Base-by-base conservation (phyloP, 306 rosid genomes). In the Heteromeles arbutifolia region DNA sequence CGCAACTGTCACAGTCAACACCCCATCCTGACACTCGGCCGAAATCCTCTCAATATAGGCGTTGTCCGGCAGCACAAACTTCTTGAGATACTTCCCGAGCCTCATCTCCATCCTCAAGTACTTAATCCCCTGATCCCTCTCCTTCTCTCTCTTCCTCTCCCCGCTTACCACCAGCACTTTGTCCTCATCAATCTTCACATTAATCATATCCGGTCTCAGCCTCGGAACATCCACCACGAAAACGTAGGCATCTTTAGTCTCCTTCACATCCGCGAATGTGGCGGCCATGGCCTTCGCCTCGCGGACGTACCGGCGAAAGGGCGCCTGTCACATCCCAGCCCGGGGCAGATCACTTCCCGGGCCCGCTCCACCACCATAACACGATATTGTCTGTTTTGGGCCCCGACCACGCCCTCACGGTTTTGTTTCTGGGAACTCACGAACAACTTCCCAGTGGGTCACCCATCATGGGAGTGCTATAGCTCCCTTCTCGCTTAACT, bases 101-200 rank as follows among this genome's bases (percentile, higher is more conserved):
- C 89, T 81, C 80, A 88, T 75, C 88, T 89, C 93, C 86, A 85
- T 85, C 41, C 70, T 82, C 73, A 89, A 44, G 54, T 75, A 87
- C 71, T 50, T 83, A 10, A 70, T 74, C 26, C 79, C 85, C 4
- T 63, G 74, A 3, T 72, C 81, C 74, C 34, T 82, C 32, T 78
- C 85, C 25, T 76, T 74, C 45, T 82, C 86, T 14, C 83, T 69
- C 84, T 41, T 82, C 78, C 90, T 84, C 83, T 86, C 87, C 5
- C 88, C 88, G 14, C 83, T 82, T 73, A 86, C 77, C 50, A 83
- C 80, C 74, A 83, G 59, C 56, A 69, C 63, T 61, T 76, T 79
- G 28, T 81, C 84, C 5, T 84, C 83, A 44, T 80, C 88, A 19
- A 82, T 53, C 41, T 79, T 75, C 56, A 82, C 82, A 44, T 77